These are phyloP conservation scores for Daldinia sp. DNA, from an alignment of 2,329 filamentous ascomycete species.

Conservation along the genomic window DNA sequence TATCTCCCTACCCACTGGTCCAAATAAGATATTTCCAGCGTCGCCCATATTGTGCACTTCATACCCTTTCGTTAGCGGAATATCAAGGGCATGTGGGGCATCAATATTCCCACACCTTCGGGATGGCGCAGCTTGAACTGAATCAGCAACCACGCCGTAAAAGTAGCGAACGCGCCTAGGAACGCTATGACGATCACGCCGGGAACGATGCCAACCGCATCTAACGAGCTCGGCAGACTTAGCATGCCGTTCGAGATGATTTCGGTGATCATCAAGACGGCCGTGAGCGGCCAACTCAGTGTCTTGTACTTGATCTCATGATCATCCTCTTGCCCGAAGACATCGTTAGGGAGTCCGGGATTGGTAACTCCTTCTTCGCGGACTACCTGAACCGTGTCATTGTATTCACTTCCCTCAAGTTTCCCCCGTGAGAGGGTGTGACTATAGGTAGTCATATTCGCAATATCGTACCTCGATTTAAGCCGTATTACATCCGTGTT, in stretches of 20 bases:
- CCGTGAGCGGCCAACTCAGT: conserved; percentile 63
- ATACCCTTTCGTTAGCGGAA: conserved; percentile 37
- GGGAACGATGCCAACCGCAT: conserved; percentile 64
- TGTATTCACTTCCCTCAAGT: neutral
- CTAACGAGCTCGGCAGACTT: conserved; percentile 63
- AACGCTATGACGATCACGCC: conserved; percentile 64
- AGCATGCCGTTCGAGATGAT: conserved; percentile 68
- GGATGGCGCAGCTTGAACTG: conserved; percentile 66
- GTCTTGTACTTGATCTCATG: conserved; percentile 65
- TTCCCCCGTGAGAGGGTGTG: conserved; percentile 25
- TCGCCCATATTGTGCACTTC: conserved; percentile 69
- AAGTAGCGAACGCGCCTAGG: conserved; percentile 63
- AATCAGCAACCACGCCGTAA: conserved; percentile 62
- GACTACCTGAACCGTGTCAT: conserved; percentile 19
- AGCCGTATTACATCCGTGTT: neutral
- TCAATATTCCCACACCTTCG: conserved; percentile 55
- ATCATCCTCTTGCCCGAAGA: conserved; percentile 55
- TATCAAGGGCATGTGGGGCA: neutral
- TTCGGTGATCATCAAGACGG: conserved; percentile 67
- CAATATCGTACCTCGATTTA: neutral
- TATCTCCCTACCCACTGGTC: conserved; percentile 63
- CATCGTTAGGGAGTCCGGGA: conserved; percentile 50
- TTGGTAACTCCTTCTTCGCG: conserved; percentile 24
- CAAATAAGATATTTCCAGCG: conserved; percentile 66
- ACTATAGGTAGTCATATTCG: conserved; percentile 5